phyloP scores from a whole-genome alignment of 768 basidiomycete species.

The Boletellus ananiceps region DNA sequence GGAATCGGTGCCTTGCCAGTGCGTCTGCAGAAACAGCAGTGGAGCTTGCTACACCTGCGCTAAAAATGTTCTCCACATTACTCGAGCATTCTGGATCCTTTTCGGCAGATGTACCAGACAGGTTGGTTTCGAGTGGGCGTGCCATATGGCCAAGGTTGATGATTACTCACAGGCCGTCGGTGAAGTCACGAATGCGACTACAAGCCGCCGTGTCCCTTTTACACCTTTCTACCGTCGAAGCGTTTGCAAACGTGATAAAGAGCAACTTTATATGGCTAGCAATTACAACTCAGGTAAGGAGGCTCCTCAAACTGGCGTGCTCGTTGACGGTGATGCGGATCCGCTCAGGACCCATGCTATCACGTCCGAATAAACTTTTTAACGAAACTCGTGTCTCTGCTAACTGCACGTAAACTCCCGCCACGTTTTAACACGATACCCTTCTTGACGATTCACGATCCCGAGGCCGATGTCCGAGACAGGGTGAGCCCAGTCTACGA shows the following conservation, averaged over 20 bases:
- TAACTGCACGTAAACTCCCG: constrained; percentile 62
- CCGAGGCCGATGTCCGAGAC: constrained; percentile 72
- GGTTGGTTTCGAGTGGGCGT: constrained; percentile 34
- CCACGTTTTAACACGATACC: constrained; percentile 78
- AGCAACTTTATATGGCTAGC: constrained; percentile 65
- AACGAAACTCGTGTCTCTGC: constrained; percentile 61
- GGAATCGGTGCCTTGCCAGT: constrained; percentile 75
- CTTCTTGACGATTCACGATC: constrained; percentile 88
- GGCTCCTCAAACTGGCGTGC: background rate
- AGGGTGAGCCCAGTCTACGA: constrained; percentile 41
- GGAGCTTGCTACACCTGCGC: constrained; percentile 67
- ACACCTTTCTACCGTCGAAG: constrained; percentile 61
- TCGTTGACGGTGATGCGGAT: constrained; percentile 1
- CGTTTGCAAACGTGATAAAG: constrained; percentile 53
- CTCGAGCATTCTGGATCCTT: constrained; percentile 67
- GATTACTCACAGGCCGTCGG: constrained; percentile 43
- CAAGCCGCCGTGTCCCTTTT: constrained; percentile 78
- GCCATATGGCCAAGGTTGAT: constrained; percentile 9
- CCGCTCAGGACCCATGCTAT: constrained; percentile 74
- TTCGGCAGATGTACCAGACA: constrained; percentile 47
- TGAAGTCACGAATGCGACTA: constrained; percentile 74
- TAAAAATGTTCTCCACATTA: constrained; percentile 72
- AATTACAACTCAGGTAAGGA: constrained; percentile 68
- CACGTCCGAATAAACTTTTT: constrained; percentile 80
- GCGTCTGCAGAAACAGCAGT: constrained; percentile 52